Percentiles rank a stretch among this genome's conserved stretches.
Conservation (phyloP, 2,329 filamentous ascomycete species). For the Fusarium abutilonis region DNA sequence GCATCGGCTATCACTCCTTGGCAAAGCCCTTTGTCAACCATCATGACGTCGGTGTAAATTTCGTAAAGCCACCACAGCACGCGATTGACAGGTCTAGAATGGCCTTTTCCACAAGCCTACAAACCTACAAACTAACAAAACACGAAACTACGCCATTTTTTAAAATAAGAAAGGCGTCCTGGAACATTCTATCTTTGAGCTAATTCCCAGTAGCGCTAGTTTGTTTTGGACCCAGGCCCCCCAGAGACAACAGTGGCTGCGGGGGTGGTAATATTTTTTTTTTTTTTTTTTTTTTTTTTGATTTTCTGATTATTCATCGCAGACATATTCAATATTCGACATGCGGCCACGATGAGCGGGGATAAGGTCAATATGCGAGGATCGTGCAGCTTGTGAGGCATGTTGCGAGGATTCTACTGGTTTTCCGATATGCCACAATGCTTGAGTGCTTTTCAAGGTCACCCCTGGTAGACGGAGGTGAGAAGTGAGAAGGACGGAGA, state of each 20-base stretch:
- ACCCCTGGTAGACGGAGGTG: constrained; percentile 9
- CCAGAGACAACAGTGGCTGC: no score
- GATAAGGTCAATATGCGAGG: constrained; percentile 10
- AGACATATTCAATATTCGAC: constrained; percentile 45
- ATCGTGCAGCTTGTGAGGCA: constrained; percentile 1
- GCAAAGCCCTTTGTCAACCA: constrained; percentile 22
- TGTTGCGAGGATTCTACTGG: neutral
- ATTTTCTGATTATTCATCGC: constrained; percentile 48
- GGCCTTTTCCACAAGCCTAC: neutral
- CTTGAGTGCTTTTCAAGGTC: constrained; percentile 5
- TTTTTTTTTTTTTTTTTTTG: neutral
- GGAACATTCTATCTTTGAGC: neutral
- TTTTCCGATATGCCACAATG: constrained; percentile 3
- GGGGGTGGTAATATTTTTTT: no score
- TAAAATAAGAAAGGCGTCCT: neutral
- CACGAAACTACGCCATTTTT: constrained; percentile 21
- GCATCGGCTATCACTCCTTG: neutral
- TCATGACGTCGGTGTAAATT: constrained; percentile 29
- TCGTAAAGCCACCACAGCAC: constrained; percentile 11
- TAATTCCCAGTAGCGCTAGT: constrained; percentile 15
- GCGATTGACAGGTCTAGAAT: constrained; percentile 21
- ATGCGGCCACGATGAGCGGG: constrained; percentile 19
- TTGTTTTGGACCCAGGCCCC: no score
- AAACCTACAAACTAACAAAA: neutral
- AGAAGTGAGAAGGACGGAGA: constrained; percentile 2